Base-by-base conservation (phyloP, 2,329 filamentous ascomycete genomes). In the Monosporascus sp. region DNA sequence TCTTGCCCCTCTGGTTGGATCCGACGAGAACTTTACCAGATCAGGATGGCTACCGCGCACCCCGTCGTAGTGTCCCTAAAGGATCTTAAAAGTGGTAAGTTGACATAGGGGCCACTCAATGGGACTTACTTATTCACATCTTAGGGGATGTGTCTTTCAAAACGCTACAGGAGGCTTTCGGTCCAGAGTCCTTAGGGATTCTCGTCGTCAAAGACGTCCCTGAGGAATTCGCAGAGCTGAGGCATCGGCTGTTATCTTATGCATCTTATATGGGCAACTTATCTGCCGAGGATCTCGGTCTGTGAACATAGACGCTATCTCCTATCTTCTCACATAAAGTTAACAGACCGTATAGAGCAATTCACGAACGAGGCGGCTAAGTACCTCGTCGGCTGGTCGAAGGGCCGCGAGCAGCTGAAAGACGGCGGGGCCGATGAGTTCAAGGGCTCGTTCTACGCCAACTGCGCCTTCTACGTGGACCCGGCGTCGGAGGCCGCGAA, bases 141-240 rank as follows among this genome's bases (percentile, higher is more conserved):
- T 51, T 58, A 89, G 87, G 84, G 20, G 80, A 79, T 53, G 78
- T 93, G 46, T 78, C 87, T 0, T 87, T 90, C 50, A 79, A 82
- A 52, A 81, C 81, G 0, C 78, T 94, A 11, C 82, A 89, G 63
- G 72, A 87, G 61, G 94, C 94, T 0, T 97, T 99, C 68, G 94
- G 94, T 0, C 91, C 92, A 1, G 84, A 89, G 26, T 96, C 91
- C 2, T 77, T 97, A 14, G 94, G 94, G 0, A 96, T 99, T 50
- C 86, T 99, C 52, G 76, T 97, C n/a, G 92, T 99, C 48, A 91
- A 88, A 67, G 89, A 91, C 67, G 82, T 97, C 0, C 89, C 91
- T 0, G 58, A 78, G 6, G 77, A 83, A 50, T 99, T 96, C 63
- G 71, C 80, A 16, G 72, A 79, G n/a, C 74, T 97, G 44, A 83